These are phyloP conservation scores for Cinnamomum chago DNA, from an alignment of 164 flowering plant genomes.

Conservation along the genomic window DNA sequence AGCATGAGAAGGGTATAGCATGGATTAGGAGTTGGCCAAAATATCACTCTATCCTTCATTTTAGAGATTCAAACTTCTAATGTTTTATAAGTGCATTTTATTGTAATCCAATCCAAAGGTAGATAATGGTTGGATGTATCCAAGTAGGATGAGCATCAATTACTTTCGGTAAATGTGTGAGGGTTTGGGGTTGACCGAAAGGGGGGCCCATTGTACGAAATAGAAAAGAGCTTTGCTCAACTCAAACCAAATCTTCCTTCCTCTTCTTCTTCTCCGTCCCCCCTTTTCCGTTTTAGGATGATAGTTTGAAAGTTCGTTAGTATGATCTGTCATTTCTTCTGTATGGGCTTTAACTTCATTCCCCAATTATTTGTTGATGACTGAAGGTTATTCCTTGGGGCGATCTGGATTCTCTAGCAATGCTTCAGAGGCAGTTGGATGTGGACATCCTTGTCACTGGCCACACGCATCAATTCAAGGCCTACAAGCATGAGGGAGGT, in stretches of 20 bases:
- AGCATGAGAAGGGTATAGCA: too few species aligned
- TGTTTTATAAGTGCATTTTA: too few species aligned
- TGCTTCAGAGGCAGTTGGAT: slow-evolving; percentile 94
- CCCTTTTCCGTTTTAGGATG: neutral
- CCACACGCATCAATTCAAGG: slow-evolving; percentile 75
- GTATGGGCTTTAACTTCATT: neutral
- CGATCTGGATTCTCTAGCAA: slow-evolving; percentile 90
- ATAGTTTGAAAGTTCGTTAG: neutral
- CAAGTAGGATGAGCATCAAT: too few species aligned
- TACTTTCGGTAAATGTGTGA: too few species aligned
- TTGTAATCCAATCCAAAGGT: too few species aligned
- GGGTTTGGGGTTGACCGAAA: too few species aligned
- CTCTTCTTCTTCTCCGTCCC: neutral
- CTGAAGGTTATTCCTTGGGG: slow-evolving; percentile 91
- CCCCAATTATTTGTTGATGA: neutral
- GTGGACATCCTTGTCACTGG: slow-evolving; percentile 96
- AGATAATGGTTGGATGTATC: too few species aligned
- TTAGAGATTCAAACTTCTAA: too few species aligned
- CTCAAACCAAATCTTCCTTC: neutral
- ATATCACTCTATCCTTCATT: too few species aligned
- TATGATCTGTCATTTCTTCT: neutral
- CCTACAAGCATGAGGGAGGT: slow-evolving; percentile 32
- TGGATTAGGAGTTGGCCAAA: too few species aligned
- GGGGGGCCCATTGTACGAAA: too few species aligned
- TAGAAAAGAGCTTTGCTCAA: too few species aligned